Base-by-base conservation (phyloP, 768 basidiomycete genomes). In the Russula sp. region DNA sequence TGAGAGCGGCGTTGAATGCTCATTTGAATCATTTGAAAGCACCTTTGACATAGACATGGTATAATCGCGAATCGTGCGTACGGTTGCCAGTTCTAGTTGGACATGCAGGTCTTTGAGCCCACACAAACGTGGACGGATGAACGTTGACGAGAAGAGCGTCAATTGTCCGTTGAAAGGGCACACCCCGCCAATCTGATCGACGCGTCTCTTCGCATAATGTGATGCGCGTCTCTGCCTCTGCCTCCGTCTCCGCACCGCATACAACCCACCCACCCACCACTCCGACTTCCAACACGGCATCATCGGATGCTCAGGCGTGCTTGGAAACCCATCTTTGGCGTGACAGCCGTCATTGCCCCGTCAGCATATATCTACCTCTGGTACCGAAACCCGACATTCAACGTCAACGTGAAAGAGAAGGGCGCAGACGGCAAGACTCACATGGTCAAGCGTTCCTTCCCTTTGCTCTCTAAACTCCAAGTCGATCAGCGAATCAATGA, bases 271-370 rank as follows among this genome's bases (percentile, higher is more conserved):
- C 16, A 16, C 9, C 3, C 29, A 49, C 14, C 22, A 10, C 42
- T 18, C 46, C 43, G n/a, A 22, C 43, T 11, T 1, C 45, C 49
- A 32, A 14, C 32, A 29, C 49, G 0, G 20, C 18, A 3, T 49
- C 43, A 13, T 32, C 69, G 68, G 36, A 90, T 90, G 86, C 74
- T 88, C 61, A 77, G 77, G 68, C 80, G 79, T 65, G 80, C 78
- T 45, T 88, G 86, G 87, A 90, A 83, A 70, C 87, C 87, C 29
- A 65, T 86, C 68, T 76, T 82, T 61, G 82, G 82, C 55, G 71
- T 77, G 13, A 78, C 80, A 13, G 76, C 82, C 7, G 74, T 79
- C 59, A 73, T 85, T 64, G 85, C 82, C 60, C 74, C 77, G 20
- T 81, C 88, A 38, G 76, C 80, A 25, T 89, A 87, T 72, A 67